Percentiles rank a stretch among this genome's conserved stretches.
These are phyloP conservation scores for Blastobotrys parvus DNA, from an alignment of 805 yeast genomes.

Conservation along the genomic window DNA sequence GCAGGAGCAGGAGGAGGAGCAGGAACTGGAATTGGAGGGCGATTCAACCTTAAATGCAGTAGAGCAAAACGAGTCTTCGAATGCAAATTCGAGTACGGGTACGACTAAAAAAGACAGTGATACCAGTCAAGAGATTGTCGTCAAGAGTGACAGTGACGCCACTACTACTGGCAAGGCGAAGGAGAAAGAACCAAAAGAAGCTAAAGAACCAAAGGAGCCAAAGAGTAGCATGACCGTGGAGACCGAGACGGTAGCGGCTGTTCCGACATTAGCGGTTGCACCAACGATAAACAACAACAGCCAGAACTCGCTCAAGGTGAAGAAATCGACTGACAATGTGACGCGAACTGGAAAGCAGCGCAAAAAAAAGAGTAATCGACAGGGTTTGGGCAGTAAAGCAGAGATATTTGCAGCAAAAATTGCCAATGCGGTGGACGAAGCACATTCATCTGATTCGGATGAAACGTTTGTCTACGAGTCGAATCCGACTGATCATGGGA, in stretches of 20 bases:
- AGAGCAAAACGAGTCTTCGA: background rate
- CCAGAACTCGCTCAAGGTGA: conserved; percentile 2
- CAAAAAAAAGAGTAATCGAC: conserved; percentile 33
- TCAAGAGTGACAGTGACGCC: no score
- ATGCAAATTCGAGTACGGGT: background rate
- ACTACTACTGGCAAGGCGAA: background rate
- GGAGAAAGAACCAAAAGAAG: background rate
- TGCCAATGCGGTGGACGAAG: conserved; percentile 91
- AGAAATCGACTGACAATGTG: conserved; percentile 5
- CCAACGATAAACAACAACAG: conserved; percentile 2
- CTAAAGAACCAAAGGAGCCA: background rate
- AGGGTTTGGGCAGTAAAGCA: conserved; percentile 56
- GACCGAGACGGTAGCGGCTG: conserved; percentile 52
- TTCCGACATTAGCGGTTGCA: conserved; percentile 30
- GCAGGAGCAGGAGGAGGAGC: background rate
- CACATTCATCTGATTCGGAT: conserved; percentile 77
- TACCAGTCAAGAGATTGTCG: background rate
- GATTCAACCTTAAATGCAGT: background rate
- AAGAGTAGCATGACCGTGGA: conserved; percentile 41
- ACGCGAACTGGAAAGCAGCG: conserved; percentile 19
- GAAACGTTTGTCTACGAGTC: conserved; percentile 94
- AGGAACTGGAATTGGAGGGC: background rate
- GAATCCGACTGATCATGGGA: conserved; percentile 19
- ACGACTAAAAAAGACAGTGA: background rate
- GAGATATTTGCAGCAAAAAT: conserved; percentile 92